Conservation (phyloP, 148 eudicot species). For the Chenopodium suecicum region DNA sequence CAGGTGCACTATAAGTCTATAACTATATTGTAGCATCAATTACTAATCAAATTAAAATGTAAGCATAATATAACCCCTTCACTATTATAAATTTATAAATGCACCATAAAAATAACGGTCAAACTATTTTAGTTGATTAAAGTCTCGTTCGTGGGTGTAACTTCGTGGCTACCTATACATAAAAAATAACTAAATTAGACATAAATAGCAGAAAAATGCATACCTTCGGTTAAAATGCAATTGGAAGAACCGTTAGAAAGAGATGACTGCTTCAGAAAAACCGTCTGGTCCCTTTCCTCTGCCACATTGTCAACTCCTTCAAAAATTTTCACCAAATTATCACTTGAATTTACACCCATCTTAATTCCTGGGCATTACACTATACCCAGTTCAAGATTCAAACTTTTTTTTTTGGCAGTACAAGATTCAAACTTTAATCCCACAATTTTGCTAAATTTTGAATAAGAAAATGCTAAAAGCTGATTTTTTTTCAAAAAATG, state of each 20-base stretch:
- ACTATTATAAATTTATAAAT: no score
- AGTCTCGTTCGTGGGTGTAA: neutral
- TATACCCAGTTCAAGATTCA: neutral
- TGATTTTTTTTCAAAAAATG: neutral
- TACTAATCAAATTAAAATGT: no score
- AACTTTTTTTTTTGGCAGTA: neutral
- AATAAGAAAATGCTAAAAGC: neutral
- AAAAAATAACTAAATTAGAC: neutral
- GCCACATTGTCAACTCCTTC: neutral
- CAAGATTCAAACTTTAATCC: neutral
- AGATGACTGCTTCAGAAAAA: neutral
- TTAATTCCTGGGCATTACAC: conserved; percentile 2
- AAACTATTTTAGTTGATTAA: neutral
- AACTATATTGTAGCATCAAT: no score
- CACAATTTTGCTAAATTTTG: neutral
- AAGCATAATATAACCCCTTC: no score
- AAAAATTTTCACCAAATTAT: neutral
- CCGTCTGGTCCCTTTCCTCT: neutral
- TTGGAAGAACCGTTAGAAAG: neutral
- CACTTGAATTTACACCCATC: neutral
- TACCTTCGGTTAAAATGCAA: conserved; percentile 1
- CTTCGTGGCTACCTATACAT: neutral
- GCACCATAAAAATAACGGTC: neutral
- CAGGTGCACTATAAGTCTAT: no score
- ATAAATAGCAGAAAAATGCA: neutral